Conservation (phyloP, 176 grass and related monocot species). For the Microstegium vimineum region DNA sequence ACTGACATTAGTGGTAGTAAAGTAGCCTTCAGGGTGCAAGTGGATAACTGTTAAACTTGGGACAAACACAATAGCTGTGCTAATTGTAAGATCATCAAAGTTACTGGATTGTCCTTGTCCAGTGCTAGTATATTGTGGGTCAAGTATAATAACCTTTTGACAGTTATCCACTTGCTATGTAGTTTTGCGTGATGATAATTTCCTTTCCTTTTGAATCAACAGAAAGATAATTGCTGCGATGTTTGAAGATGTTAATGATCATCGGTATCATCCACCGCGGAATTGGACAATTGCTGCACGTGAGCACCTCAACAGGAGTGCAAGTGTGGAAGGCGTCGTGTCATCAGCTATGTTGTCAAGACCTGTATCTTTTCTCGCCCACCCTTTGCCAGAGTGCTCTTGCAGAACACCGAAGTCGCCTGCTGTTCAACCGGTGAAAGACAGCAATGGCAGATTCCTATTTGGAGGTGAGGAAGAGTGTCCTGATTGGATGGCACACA, state of each 20-base stretch:
- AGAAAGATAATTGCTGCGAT: slow-evolving; percentile 68
- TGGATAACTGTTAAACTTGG: slow-evolving; percentile 5
- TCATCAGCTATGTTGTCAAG: slow-evolving; percentile 56
- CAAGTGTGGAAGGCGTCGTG: slow-evolving; percentile 45
- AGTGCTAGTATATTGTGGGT: background rate
- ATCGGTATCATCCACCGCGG: slow-evolving; percentile 71
- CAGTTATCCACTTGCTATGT: background rate
- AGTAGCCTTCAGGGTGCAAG: slow-evolving; percentile 3
- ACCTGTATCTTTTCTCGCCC: slow-evolving; percentile 68
- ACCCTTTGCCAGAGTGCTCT: slow-evolving; percentile 81
- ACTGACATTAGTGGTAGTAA: background rate
- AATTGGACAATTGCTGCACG: slow-evolving; percentile 81
- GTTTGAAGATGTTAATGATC: slow-evolving; percentile 60
- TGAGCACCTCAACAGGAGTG: slow-evolving; percentile 74
- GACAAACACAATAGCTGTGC: slow-evolving; percentile 1
- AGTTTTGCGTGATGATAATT: slow-evolving; percentile 3
- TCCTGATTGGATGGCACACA: slow-evolving; percentile 63
- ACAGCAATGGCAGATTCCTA: slow-evolving; percentile 15
- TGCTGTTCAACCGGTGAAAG: slow-evolving; percentile 29
- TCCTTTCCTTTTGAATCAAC: slow-evolving; percentile 28
- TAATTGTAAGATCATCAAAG: slow-evolving; percentile 1
- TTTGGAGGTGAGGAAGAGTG: slow-evolving; percentile 71
- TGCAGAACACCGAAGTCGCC: slow-evolving; percentile 50
- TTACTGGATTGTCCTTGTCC: slow-evolving; percentile 9
- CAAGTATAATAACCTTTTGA: background rate